Evolutionary conservation across 2,329 filamentous ascomycete species (phyloP), one percentile per base, ranked within the genome.

Genomic region (Thelonectria olida): DNA sequence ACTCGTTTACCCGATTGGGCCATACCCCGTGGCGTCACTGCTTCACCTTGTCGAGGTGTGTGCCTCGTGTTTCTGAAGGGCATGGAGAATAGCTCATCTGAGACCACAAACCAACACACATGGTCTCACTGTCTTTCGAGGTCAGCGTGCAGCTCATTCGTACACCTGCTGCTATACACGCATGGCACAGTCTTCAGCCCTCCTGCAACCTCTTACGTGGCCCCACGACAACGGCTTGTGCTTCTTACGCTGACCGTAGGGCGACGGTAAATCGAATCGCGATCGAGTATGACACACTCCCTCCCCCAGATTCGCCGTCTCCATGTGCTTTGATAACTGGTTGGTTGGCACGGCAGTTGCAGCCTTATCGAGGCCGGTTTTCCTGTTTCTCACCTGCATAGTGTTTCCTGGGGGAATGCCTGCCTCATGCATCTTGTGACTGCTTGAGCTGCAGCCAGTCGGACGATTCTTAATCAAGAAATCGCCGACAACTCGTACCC

Each of bases 1-100:
- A n/a, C 39, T 54, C 36, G 34, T 63, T 62, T 67, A 53, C 56
- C 54, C 47, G 27, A 49, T 56, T 56, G 25, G 45, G 54, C 23
- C 17, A 23, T 41, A 49, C 19, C 28, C 34, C 44, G 23, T 23
- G 15, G 34, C 31, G 34, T 55, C 19, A 20, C 17, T n/a, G 22
- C 25, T 41, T 36, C 42, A 19, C 15, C 15, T n/a, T 5, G 41
- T n/a, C 42, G 10, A 45, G 10, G 42, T 25, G 22, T 23, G 42
- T 34, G 20, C 38, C 20, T 45, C 23, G 13, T 25, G n/a, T 23
- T 45, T 27, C 31, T 39, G 9, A 7, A 22, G 31, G 9, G 39
- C 42, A 45, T 31, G 38, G 44, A 22, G 38, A 31, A 47, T 27
- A 27, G 23, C 42, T 44, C 19, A n/a, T 7, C 42, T 22, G 22